These are phyloP conservation scores for Melampsora larici-populina DNA, from an alignment of 1,284 basidiomycete genomes.

Conservation along the genomic window DNA sequence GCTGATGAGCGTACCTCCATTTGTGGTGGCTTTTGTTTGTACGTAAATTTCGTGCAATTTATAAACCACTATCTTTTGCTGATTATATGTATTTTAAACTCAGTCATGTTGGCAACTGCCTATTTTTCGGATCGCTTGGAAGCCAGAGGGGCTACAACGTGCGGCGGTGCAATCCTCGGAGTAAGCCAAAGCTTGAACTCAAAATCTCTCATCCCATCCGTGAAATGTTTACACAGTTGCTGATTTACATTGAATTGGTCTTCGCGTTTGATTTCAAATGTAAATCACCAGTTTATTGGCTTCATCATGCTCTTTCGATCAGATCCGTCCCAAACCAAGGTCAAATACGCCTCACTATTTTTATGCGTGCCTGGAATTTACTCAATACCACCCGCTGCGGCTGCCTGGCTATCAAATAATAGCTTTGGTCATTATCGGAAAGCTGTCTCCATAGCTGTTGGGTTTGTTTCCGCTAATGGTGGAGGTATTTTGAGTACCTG, in stretches of 20 bases:
- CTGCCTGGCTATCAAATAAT: conserved; percentile 41
- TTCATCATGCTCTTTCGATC: conserved; percentile 25
- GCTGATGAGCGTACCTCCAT: conserved; percentile 37
- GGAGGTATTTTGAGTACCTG: conserved; percentile 40
- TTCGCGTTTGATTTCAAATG: neutral
- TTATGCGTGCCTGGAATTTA: conserved; percentile 31
- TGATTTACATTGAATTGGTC: neutral
- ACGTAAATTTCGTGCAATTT: neutral
- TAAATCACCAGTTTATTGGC: conserved; percentile 21
- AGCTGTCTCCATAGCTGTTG: conserved; percentile 27
- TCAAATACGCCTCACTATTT: conserved; percentile 40
- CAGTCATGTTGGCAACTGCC: conserved; percentile 36
- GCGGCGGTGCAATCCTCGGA: conserved; percentile 7
- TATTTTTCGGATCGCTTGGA: conserved; percentile 32
- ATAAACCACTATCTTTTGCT: neutral
- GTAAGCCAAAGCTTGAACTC: conserved; percentile 6
- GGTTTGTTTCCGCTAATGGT: conserved; percentile 18
- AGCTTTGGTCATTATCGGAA: conserved; percentile 22
- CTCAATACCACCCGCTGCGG: conserved; percentile 19
- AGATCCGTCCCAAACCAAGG: neutral
- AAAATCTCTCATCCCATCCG: neutral
- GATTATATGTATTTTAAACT: neutral
- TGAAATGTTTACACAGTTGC: neutral
- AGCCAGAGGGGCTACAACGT: conserved; percentile 21
- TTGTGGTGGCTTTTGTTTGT: conserved; percentile 19